Evolutionary conservation across 2,329 filamentous ascomycete genomes (phyloP).

Genomic region (Triangularia verruculosa): DNA sequence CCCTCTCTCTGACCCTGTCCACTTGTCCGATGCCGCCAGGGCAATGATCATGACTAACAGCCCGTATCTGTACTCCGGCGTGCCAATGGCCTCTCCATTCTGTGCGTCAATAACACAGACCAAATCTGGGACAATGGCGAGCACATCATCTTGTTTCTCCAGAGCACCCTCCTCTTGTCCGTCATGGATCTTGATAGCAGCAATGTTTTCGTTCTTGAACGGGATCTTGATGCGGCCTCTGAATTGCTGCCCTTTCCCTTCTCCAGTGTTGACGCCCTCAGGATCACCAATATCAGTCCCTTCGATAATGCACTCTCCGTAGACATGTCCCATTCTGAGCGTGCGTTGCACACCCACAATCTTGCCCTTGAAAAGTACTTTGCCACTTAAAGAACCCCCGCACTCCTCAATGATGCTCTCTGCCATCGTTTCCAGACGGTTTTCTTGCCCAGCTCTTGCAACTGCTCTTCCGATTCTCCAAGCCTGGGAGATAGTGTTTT

Average conservation of each 20-base stretch:
- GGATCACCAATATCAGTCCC: slow-evolving; percentile 41
- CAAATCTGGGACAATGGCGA: slow-evolving; percentile 56
- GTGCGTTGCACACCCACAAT: slow-evolving; percentile 58
- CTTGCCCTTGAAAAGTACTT: slow-evolving; percentile 61
- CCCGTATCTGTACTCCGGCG: slow-evolving; percentile 55
- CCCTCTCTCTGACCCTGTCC: slow-evolving; percentile 45
- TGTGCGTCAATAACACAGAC: slow-evolving; percentile 55
- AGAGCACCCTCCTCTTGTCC: slow-evolving; percentile 25
- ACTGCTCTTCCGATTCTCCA: slow-evolving; percentile 62
- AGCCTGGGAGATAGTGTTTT: slow-evolving; percentile 51
- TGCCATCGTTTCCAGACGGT: slow-evolving; percentile 52
- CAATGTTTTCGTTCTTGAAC: slow-evolving; percentile 73
- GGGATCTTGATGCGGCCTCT: slow-evolving; percentile 58
- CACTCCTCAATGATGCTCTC: slow-evolving; percentile 58
- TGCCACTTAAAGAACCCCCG: slow-evolving; percentile 51
- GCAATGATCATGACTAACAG: slow-evolving; percentile 49
- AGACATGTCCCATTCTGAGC: slow-evolving; percentile 55
- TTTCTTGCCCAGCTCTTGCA: slow-evolving; percentile 46
- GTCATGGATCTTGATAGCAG: slow-evolving; percentile 42
- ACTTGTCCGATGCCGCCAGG: slow-evolving; percentile 43
- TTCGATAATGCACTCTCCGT: slow-evolving; percentile 58
- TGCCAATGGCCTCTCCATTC: slow-evolving; percentile 55
- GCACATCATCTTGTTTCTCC: slow-evolving; percentile 42
- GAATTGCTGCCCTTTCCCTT: slow-evolving; percentile 27
- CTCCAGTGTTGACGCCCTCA: background rate